Evolutionary conservation across 2,329 filamentous ascomycete genomes (phyloP), one percentile per base, ranked within the genome.

Genomic region (Peltaster fructicola): DNA sequence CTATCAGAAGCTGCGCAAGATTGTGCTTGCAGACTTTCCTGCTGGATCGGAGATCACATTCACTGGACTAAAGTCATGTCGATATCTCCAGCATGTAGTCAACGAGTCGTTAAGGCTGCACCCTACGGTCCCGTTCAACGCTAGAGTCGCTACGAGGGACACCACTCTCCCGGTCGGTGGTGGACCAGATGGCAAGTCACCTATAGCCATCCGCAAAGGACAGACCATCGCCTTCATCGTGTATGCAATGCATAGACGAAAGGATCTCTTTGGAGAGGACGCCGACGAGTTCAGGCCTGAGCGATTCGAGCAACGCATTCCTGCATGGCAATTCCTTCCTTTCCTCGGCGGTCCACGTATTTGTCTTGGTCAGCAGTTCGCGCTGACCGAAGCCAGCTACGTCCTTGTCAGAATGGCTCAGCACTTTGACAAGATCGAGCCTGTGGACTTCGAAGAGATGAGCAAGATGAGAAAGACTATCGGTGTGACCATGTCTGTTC

Each of bases 61-160:
- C 20, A 22, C 34, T 3, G 33, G 36, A 19, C 29, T 48, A 9
- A 43, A 46, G 23, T 24, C 20, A 14, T 43, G 38, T 20, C 31
- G 36, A 3, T 44, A 43, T 24, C 37, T 52, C 0, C 44, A 71
- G 48, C 59, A 73, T 42, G 59, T 76, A 28, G 60, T 88, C 40
- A 74, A 77, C 51, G 80, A 45, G 26, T 53, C 61, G 2, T 54
- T 70, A 4, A 61, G 64, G 7, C 41, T 65, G 3, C 57, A 63
- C 35, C 63, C 65, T 5, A 51, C 60, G n/a, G 61, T 69, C 7
- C 63, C 65, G 4, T 36, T 53, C 15, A 70, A 71, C 41, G 48
- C 48, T n/a, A 57, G 67, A 29, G 37, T 44, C 13, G 61, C 64
- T 2, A 44, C 51, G 7, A 45, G 46, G 16, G 59, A 66, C 40